These are phyloP conservation scores for Cytospora chrysosperma DNA, from an alignment of 2,329 filamentous ascomycete species.

Conservation along the genomic window DNA sequence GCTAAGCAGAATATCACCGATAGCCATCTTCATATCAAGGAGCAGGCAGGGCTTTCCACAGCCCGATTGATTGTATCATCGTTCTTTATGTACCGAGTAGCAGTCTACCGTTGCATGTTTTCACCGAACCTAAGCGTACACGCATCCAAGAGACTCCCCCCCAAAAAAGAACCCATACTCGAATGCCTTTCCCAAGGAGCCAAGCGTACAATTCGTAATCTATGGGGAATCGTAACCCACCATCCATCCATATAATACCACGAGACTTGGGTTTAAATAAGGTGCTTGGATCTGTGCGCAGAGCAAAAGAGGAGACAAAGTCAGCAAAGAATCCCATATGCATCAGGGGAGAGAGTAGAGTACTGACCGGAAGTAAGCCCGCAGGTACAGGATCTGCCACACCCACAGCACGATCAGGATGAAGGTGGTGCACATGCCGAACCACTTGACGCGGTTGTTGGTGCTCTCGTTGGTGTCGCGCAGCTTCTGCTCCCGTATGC, in stretches of 20 bases:
- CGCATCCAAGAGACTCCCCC: conserved; percentile 12
- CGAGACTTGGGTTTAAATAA: conserved; percentile 49
- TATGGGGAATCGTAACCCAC: conserved; percentile 27
- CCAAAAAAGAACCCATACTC: conserved; percentile 17
- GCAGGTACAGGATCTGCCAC: conserved; percentile 97
- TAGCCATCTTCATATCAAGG: not conserved
- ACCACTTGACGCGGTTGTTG: conserved; percentile 98
- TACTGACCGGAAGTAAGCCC: conserved; percentile 84
- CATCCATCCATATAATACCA: conserved; percentile 16
- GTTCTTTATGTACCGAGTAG: conserved; percentile 1
- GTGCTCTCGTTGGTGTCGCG: conserved; percentile 99
- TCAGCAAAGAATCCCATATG: conserved; percentile 19
- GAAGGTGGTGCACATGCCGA: conserved; percentile 89
- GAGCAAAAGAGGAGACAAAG: not conserved
- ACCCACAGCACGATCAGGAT: conserved; percentile 84
- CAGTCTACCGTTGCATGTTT: conserved; percentile 9
- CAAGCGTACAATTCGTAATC: conserved; percentile 21
- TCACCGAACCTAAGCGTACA: conserved; percentile 20
- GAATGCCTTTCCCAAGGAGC: conserved; percentile 13
- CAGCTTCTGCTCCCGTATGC: conserved; percentile 86
- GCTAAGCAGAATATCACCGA: not conserved
- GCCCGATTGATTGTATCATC: not conserved
- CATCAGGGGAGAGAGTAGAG: not conserved
- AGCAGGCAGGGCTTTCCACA: not conserved
- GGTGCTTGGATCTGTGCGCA: conserved; percentile 62